Evolutionary conservation across 768 basidiomycete genomes (phyloP).

Genomic region (Daedalea quercina): DNA sequence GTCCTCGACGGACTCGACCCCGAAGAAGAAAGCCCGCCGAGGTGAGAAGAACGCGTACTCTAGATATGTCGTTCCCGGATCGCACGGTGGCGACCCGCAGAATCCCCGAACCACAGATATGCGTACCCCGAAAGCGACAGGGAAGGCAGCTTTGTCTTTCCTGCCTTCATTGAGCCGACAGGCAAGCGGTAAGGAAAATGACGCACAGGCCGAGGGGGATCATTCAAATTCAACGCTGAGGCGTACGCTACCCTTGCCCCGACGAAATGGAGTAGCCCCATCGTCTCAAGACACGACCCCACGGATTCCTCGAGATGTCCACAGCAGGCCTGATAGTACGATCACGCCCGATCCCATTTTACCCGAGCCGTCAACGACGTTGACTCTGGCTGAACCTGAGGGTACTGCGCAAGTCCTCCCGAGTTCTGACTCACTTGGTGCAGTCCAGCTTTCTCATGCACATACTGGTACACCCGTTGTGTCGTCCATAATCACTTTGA

Average conservation of each 20-base stretch:
- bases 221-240: background rate
- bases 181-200: background rate
- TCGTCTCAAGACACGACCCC: background rate
- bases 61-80: background rate
- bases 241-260: background rate
- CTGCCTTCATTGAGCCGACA: background rate
- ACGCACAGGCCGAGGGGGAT: background rate
- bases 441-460: background rate
- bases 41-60: background rate
- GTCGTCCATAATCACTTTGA: constrained; percentile 6
- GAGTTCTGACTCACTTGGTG: background rate
- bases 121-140: too few species aligned
- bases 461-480: background rate
- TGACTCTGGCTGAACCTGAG: too few species aligned
- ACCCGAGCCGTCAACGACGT: too few species aligned
- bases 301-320: background rate
- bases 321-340: background rate
- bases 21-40: background rate
- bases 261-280: too few species aligned
- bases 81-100: too few species aligned
- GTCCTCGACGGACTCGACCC: background rate
- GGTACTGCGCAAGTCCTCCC: too few species aligned
- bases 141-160: too few species aligned
- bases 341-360: too few species aligned
- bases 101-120: too few species aligned